phyloP scores from a whole-genome alignment of 2,329 filamentous ascomycete species.

The Paramyrothecium roridum region DNA sequence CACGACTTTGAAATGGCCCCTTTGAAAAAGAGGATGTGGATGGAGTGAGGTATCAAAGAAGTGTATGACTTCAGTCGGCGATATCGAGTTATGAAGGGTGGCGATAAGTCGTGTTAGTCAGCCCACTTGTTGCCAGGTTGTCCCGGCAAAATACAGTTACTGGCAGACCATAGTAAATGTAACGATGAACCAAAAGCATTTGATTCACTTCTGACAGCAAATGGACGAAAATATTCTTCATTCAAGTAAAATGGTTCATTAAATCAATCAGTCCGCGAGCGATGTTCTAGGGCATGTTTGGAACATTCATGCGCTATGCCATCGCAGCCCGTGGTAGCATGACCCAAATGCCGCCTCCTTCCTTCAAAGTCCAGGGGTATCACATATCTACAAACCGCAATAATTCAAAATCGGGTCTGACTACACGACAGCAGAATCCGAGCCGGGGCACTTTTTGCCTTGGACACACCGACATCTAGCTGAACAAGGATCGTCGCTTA shows the following conservation, averaged over 20 bases:
- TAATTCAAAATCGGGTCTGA: background rate
- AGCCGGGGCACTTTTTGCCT: too few species aligned
- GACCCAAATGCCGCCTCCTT: background rate
- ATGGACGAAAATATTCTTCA: too few species aligned
- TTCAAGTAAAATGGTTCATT: too few species aligned
- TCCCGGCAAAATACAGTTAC: too few species aligned
- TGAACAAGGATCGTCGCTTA: slow-evolving; percentile 5
- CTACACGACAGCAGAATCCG: background rate
- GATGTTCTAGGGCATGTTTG: too few species aligned
- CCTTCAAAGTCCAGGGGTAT: background rate
- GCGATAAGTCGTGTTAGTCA: background rate
- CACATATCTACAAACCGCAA: background rate
- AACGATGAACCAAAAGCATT: too few species aligned
- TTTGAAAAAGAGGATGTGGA: background rate
- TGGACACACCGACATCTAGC: background rate
- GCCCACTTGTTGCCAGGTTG: background rate
- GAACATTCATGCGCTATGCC: too few species aligned
- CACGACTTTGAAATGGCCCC: too few species aligned
- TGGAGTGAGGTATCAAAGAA: background rate
- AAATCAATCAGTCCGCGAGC: too few species aligned
- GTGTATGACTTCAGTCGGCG: background rate
- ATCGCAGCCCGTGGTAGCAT: background rate
- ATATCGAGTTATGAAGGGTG: background rate
- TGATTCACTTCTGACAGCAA: too few species aligned
- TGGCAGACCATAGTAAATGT: too few species aligned